These are phyloP conservation scores for Colletotrichum sp. DNA, from an alignment of 2,329 filamentous ascomycete genomes.

Conservation along the genomic window DNA sequence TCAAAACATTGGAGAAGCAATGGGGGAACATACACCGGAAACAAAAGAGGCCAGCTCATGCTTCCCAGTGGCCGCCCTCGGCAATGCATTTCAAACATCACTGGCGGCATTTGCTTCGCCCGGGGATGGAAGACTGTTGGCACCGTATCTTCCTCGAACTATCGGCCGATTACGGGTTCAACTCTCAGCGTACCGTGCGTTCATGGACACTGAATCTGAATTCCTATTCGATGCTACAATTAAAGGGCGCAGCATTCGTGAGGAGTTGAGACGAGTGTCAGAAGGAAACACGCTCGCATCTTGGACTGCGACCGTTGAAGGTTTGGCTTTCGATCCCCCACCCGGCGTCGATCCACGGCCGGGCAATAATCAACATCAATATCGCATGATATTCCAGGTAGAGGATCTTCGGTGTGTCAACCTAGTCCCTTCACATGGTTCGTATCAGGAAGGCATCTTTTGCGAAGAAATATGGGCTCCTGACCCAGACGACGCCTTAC, in stretches of 20 bases:
- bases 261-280: background rate
- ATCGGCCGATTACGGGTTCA: background rate
- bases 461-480: background rate
- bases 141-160: background rate
- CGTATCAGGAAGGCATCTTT: background rate
- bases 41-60: background rate
- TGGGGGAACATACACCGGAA: background rate
- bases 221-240: background rate
- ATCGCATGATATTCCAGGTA: background rate
- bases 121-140: constrained; percentile 33
- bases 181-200: background rate
- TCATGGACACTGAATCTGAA: background rate
- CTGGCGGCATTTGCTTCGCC: constrained; percentile 35
- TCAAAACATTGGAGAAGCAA: background rate
- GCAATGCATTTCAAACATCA: constrained; percentile 37
- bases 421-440: background rate
- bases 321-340: background rate
- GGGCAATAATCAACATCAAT: background rate
- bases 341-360: background rate
- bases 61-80: constrained; percentile 26
- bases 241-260: background rate
- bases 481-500: background rate
- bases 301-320: background rate
- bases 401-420: background rate
- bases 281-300: background rate